Conservation (phyloP, 306 rosid species). For the Mucuna pruriens region DNA sequence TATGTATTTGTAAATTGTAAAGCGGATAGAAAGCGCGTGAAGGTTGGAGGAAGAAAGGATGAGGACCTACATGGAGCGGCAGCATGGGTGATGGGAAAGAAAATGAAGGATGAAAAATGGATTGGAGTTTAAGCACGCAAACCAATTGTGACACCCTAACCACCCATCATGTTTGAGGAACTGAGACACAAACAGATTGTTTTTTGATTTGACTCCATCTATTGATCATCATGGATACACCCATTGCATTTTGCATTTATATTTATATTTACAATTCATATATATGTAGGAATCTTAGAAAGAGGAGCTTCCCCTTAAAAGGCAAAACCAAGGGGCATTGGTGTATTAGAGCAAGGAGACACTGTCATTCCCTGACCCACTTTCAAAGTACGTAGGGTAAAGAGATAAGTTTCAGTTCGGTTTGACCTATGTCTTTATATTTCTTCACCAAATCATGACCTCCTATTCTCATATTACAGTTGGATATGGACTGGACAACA, state of each 20-base stretch:
- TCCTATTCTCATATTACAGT: constrained; percentile 45
- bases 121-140: constrained; percentile 55
- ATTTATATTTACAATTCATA: not conserved
- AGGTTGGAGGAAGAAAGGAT: not conserved
- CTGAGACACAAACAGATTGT: constrained; percentile 58
- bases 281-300: constrained; percentile 26
- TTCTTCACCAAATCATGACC: not conserved
- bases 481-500: constrained; percentile 70
- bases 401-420: constrained; percentile 38
- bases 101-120: constrained; percentile 43
- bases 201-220: constrained; percentile 27
- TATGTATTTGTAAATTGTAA: too few species aligned
- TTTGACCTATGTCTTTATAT: constrained; percentile 23
- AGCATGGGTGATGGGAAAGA: constrained; percentile 23
- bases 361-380: constrained; percentile 27
- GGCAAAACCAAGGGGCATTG: constrained; percentile 31
- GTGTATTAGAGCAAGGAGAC: constrained; percentile 17
- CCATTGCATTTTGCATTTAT: too few species aligned
- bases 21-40: constrained; percentile 24
- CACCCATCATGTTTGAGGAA: constrained; percentile 79
- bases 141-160: constrained; percentile 77
- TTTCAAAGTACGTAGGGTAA: constrained; percentile 27
- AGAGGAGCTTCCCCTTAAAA: constrained; percentile 30
- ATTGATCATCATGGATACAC: not conserved
- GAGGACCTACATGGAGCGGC: constrained; percentile 39